Conservation (phyloP, 805 yeast species). For the Barnettozyma wickerhamii region DNA sequence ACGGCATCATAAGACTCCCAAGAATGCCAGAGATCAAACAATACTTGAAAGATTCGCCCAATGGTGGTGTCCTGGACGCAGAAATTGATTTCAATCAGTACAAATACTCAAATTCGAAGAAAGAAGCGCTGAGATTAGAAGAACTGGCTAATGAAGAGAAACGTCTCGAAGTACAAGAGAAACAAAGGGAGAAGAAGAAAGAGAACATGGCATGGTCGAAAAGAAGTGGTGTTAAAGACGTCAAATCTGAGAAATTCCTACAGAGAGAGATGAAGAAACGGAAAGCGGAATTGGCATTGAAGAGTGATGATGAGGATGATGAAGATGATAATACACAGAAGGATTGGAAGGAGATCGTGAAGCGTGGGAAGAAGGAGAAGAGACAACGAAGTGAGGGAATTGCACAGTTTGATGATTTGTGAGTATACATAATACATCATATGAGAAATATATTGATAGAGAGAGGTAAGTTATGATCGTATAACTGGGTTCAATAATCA, state of each 20-base stretch:
- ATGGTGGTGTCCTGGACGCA: conserved; percentile 61
- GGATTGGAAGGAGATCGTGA: conserved; percentile 88
- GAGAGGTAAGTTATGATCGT: too few species aligned
- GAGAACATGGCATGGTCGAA: conserved; percentile 29
- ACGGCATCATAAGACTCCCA: conserved; percentile 81
- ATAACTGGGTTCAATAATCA: too few species aligned
- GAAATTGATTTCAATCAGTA: conserved; percentile 50
- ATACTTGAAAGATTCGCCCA: conserved; percentile 47
- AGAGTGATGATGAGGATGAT: conserved; percentile 37
- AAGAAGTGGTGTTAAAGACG: conserved; percentile 43
- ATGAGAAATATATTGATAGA: too few species aligned
- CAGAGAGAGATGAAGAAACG: conserved; percentile 48
- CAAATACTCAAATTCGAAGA: conserved; percentile 56
- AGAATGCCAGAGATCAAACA: conserved; percentile 85
- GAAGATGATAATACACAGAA: conserved; percentile 43
- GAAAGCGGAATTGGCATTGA: conserved; percentile 54
- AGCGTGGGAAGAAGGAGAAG: conserved; percentile 59
- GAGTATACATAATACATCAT: conserved; percentile 3
- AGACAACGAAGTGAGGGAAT: conserved; percentile 34
- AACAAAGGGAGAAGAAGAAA: conserved; percentile 26
- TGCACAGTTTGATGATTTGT: conserved; percentile 61
- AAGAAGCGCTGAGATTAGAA: conserved; percentile 58
- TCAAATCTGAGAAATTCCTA: conserved; percentile 54
- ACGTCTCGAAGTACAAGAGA: conserved; percentile 27
- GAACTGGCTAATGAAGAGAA: conserved; percentile 44